These are phyloP conservation scores for Leucocoprinus leucothites DNA, from an alignment of 768 basidiomycete genomes.

Conservation along the genomic window DNA sequence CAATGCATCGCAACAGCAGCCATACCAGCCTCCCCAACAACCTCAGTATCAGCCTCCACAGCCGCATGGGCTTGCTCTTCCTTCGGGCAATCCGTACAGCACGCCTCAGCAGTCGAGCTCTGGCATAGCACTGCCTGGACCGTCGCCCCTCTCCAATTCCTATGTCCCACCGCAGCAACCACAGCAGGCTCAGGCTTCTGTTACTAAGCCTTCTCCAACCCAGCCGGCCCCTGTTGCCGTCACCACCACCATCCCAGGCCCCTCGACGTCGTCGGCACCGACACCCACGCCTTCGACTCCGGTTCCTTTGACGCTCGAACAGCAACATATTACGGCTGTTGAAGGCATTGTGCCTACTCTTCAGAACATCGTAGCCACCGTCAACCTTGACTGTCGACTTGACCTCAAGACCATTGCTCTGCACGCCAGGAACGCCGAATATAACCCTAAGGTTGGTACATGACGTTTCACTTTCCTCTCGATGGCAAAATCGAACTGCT, in stretches of 20 bases:
- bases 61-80: conserved; percentile 50
- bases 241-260: conserved; percentile 53
- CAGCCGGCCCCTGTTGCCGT: conserved; percentile 35
- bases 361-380: conserved; percentile 99
- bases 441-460: conserved; percentile 97
- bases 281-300: conserved; percentile 64
- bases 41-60: conserved; percentile 36
- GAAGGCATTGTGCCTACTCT: conserved; percentile 99
- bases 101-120: conserved; percentile 29
- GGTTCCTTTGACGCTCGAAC: conserved; percentile 76
- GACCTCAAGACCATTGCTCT: conserved; percentile 98
- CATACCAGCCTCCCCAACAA: conserved; percentile 43
- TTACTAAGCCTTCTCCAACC: conserved; percentile 19
- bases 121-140: conserved; percentile 47
- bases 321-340: conserved; percentile 94
- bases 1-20: conserved; percentile 42
- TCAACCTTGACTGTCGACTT: conserved; percentile 94
- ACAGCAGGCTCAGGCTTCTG: conserved; percentile 24
- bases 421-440: conserved; percentile 98
- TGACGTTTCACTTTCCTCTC: conserved; percentile 34
- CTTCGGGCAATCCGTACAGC: conserved; percentile 51
- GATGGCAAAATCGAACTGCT: conserved; percentile 59
- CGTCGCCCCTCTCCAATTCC: conserved; percentile 56
- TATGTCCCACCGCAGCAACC: conserved; percentile 38
- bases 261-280: conserved; percentile 50